Evolutionary conservation across 2,329 filamentous ascomycete genomes (phyloP).

Genomic region (Sarocladium brachiariae): DNA sequence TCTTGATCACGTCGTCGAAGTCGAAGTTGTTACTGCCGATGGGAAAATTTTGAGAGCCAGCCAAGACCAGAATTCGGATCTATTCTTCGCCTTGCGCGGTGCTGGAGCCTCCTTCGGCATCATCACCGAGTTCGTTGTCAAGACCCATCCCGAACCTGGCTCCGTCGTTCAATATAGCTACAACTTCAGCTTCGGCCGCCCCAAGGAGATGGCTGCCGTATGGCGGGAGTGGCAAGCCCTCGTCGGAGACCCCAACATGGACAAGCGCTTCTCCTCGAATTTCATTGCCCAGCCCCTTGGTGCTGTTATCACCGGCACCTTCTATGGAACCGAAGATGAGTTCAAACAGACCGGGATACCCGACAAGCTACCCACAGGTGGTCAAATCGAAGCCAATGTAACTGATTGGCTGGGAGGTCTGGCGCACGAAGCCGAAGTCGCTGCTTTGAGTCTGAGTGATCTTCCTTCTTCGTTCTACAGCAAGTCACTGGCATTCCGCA

Average conservation of each 20-base stretch:
- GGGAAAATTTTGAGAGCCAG: slow-evolving; percentile 43
- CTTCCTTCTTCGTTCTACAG: slow-evolving; percentile 46
- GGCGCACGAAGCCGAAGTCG: slow-evolving; percentile 42
- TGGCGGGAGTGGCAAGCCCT: slow-evolving; percentile 54
- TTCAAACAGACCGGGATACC: slow-evolving; percentile 45
- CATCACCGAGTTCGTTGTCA: slow-evolving; percentile 49
- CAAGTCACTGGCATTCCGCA: slow-evolving; percentile 49
- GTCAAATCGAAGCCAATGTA: slow-evolving; percentile 37
- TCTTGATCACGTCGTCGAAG: slow-evolving; percentile 48
- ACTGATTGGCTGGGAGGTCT: slow-evolving; percentile 58
- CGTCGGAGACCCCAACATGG: slow-evolving; percentile 45
- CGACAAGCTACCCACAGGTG: slow-evolving; percentile 35
- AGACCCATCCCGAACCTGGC: slow-evolving; percentile 48
- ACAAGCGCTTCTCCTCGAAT: slow-evolving; percentile 51
- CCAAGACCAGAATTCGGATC: slow-evolving; percentile 39
- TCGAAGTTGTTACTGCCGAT: slow-evolving; percentile 50
- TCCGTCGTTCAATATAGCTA: slow-evolving; percentile 54
- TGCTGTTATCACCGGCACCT: slow-evolving; percentile 51
- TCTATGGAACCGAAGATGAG: slow-evolving; percentile 52
- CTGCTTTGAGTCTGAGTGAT: slow-evolving; percentile 39
- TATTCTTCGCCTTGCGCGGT: slow-evolving; percentile 52
- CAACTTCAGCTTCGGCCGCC: slow-evolving; percentile 41
- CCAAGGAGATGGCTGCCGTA: slow-evolving; percentile 38
- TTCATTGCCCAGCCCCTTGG: slow-evolving; percentile 49
- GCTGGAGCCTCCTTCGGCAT: slow-evolving; percentile 51